Evolutionary conservation across 805 yeast species (phyloP), one percentile per base, ranked within the genome.

Genomic region (Brettanomyces sp.): DNA sequence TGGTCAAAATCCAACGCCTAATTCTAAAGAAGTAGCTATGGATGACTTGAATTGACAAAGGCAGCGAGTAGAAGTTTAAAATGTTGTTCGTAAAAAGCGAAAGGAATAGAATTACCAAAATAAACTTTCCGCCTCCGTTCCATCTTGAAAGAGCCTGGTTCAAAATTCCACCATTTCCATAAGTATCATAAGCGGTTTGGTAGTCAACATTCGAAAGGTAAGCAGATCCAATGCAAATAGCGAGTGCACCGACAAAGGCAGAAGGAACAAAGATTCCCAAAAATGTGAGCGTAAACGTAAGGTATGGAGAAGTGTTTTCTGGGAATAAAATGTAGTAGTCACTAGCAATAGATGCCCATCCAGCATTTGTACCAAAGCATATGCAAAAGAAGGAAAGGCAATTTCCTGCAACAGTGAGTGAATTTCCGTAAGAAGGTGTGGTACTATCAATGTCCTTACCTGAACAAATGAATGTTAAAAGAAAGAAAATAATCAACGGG

Each of bases 331-430:
- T 75, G 58, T 82, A 82, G 60, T 85, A 85, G 61, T 85, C 95
- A 0, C 87, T 72, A 0, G 91, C 83, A 44, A 82, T 75, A 2
- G 85, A 76, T 33, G 89, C 85, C 93, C 93, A 85, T 3, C 91
- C 82, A 8, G 83, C 72, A 3, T 91, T 84, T 43, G 79, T 75
- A 39, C 90, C 76, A 55, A 81, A 82, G 45, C 80, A 72, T 43
- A 83, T 67, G 1, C 85, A 73, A 53, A 84, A 81, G 60, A 76
- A 81, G 3, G 82, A 72, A 25, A 84, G 56, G 73, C 81, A 77
- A 54, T 76, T 73, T 7, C 88, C 89, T 45, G 67, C 68, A 5
- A 76, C 60, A 0, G 80, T 73, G 21, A 58, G 55, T 5, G 62
- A 28, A 43, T 61, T 65, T 4, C 68, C 69, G 21, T 50, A 47